These are phyloP conservation scores for Xylariales sp. DNA, from an alignment of 2,329 filamentous ascomycete species.

Conservation along the genomic window DNA sequence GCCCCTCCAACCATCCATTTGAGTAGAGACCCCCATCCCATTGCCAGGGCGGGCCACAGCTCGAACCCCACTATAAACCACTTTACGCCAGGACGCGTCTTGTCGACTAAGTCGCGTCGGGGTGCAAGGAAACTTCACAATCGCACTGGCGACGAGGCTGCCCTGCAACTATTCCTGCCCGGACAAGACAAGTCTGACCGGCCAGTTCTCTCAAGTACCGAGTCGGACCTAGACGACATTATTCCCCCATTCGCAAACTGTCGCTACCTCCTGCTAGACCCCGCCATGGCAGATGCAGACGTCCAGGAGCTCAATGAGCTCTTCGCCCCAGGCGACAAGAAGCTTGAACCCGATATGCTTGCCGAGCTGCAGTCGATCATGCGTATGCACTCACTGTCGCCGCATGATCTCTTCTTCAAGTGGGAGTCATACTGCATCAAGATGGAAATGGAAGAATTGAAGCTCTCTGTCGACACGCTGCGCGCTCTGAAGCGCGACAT, in stretches of 20 bases:
- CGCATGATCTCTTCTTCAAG: conserved; percentile 93
- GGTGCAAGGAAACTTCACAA: no score
- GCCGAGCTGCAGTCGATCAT: conserved; percentile 82
- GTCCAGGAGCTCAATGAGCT: conserved; percentile 37
- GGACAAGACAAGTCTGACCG: no score
- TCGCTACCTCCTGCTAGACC: no score
- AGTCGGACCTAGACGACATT: no score
- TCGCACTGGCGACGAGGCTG: no score
- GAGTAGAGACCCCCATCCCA: no score
- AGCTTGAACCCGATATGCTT: conserved; percentile 72
- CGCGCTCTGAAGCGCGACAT: conserved; percentile 81
- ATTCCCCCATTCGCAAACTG: no score
- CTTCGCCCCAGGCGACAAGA: conserved; percentile 52
- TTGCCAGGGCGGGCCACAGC: no score
- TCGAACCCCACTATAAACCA: conserved; percentile 4
- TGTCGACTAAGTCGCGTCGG: conserved; percentile 10
- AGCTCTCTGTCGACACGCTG: conserved; percentile 64
- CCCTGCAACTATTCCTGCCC: no score
- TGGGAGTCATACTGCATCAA: conserved; percentile 98
- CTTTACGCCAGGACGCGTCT: conserved; percentile 9
- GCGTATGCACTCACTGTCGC: conserved; percentile 72
- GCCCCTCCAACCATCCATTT: no score
- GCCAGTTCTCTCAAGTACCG: no score
- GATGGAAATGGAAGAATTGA: conserved; percentile 78
- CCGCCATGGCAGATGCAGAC: conserved; percentile 34